These are phyloP conservation scores for Mycocentrospora acerina DNA, from an alignment of 2,329 filamentous ascomycete genomes.

Conservation along the genomic window DNA sequence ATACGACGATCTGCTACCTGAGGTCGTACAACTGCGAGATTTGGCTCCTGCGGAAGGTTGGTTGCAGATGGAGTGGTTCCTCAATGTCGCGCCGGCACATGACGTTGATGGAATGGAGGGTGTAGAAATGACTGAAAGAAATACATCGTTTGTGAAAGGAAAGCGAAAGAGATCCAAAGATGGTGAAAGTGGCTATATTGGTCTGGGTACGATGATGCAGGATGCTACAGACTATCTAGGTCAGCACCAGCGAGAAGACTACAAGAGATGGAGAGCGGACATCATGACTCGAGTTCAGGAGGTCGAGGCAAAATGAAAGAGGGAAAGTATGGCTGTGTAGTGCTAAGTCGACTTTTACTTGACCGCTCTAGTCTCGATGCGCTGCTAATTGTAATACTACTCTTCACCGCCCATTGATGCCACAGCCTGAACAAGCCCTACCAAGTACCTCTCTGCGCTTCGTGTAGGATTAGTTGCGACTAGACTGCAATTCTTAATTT, in stretches of 20 bases:
- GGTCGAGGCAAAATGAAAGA: slow-evolving; percentile 43
- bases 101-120: slow-evolving; percentile 31
- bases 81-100: slow-evolving; percentile 51
- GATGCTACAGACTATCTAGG: slow-evolving; percentile 72
- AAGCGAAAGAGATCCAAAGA: slow-evolving; percentile 45
- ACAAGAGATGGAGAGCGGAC: slow-evolving; percentile 63
- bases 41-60: slow-evolving; percentile 43
- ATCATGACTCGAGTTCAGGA: slow-evolving; percentile 60
- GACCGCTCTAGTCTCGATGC: too few species aligned
- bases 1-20: slow-evolving; percentile 46
- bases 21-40: slow-evolving; percentile 35
- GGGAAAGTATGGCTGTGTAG: neutral
- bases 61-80: slow-evolving; percentile 57
- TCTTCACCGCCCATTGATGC: too few species aligned
- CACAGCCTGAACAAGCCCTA: too few species aligned
- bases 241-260: slow-evolving; percentile 62
- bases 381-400: too few species aligned
- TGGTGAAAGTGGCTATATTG: slow-evolving; percentile 50
- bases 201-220: slow-evolving; percentile 70
- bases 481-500: too few species aligned
- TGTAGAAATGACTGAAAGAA: slow-evolving; percentile 24
- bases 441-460: too few species aligned
- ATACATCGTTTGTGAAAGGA: slow-evolving; percentile 19
- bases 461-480: too few species aligned
- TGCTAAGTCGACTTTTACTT: neutral